Percentiles rank a stretch among this genome's conserved stretches.
Conservation (phyloP, 176 grass and related monocot genomes). For the Phoenix roebelenii region DNA sequence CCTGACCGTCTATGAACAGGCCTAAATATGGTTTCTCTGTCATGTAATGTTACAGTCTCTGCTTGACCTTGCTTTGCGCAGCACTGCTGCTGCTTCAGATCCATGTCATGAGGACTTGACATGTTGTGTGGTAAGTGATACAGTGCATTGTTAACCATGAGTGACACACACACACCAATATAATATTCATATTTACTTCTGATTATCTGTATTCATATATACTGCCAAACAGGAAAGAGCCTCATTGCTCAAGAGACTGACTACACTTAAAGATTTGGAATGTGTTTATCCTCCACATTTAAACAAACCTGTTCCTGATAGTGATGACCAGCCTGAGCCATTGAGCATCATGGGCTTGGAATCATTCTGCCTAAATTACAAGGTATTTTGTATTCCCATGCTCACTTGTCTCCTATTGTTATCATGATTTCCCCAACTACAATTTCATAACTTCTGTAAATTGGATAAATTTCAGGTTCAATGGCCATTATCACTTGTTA, state of each 20-base stretch:
- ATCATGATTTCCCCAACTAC: too few species aligned
- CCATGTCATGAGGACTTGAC: slow-evolving; percentile 89
- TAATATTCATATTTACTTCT: slow-evolving; percentile 7
- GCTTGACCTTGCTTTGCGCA: slow-evolving; percentile 85
- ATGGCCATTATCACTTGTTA: slow-evolving; percentile 95
- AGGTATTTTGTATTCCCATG: slow-evolving; percentile 38
- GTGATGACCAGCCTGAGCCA: slow-evolving; percentile 41
- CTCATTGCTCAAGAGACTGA: slow-evolving; percentile 74
- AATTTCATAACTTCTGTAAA: too few species aligned
- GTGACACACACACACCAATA: neutral
- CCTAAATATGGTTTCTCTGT: slow-evolving; percentile 26
- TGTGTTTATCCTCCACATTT: slow-evolving; percentile 29
- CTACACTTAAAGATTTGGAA: slow-evolving; percentile 67
- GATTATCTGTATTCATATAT: slow-evolving; percentile 9
- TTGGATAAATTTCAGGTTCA: slow-evolving; percentile 51
- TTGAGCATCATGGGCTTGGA: slow-evolving; percentile 81
- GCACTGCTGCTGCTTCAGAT: slow-evolving; percentile 80
- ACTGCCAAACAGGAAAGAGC: slow-evolving; percentile 64
- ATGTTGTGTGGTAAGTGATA: slow-evolving; percentile 78
- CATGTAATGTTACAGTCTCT: slow-evolving; percentile 53
- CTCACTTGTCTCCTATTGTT: slow-evolving; percentile 2
- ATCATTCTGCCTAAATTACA: slow-evolving; percentile 77
- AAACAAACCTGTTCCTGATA: slow-evolving; percentile 37
- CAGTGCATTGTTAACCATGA: slow-evolving; percentile 10
- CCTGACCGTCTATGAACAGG: neutral